Conservation (phyloP, 768 basidiomycete genomes). For the Leccinum obscurum region DNA sequence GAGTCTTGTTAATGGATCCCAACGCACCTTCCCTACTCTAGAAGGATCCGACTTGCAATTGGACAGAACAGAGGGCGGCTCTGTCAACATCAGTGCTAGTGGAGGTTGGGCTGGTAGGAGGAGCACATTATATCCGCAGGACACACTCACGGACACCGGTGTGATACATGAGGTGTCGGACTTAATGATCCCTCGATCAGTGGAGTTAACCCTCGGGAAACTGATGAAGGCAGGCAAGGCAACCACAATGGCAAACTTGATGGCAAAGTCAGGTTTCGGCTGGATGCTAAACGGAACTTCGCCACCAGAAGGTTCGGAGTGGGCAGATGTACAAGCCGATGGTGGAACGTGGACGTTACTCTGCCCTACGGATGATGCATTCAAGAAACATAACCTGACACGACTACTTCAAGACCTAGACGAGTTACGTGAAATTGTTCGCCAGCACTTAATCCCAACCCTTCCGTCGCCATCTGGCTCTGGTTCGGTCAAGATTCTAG, state of each 20-base stretch:
- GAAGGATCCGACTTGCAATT: slow-evolving; percentile 84
- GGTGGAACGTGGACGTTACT: slow-evolving; percentile 79
- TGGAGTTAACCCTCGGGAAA: slow-evolving; percentile 87
- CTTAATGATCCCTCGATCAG: slow-evolving; percentile 81
- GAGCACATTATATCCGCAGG: slow-evolving; percentile 53
- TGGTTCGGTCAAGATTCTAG: slow-evolving; percentile 27
- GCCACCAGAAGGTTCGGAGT: slow-evolving; percentile 69
- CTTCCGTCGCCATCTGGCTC: slow-evolving; percentile 24
- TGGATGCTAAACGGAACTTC: slow-evolving; percentile 89
- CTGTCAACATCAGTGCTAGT: slow-evolving; percentile 56
- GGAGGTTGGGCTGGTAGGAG: slow-evolving; percentile 79
- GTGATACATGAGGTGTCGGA: slow-evolving; percentile 88
- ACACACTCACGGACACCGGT: slow-evolving; percentile 85
- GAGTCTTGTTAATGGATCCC: slow-evolving; percentile 59
- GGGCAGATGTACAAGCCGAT: slow-evolving; percentile 46
- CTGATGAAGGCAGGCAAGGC: slow-evolving; percentile 87
- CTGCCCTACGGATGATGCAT: slow-evolving; percentile 90
- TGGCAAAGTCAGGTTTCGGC: slow-evolving; percentile 81
- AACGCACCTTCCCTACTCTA: slow-evolving; percentile 74
- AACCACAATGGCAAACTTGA: slow-evolving; percentile 82
- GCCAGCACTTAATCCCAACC: slow-evolving; percentile 74
- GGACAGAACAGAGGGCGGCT: slow-evolving; percentile 53
- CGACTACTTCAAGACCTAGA: slow-evolving; percentile 58
- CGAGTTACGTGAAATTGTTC: slow-evolving; percentile 57
- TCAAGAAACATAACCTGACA: slow-evolving; percentile 84